These are phyloP conservation scores for Fusarium stilboides DNA, from an alignment of 2,329 filamentous ascomycete species.

Conservation along the genomic window DNA sequence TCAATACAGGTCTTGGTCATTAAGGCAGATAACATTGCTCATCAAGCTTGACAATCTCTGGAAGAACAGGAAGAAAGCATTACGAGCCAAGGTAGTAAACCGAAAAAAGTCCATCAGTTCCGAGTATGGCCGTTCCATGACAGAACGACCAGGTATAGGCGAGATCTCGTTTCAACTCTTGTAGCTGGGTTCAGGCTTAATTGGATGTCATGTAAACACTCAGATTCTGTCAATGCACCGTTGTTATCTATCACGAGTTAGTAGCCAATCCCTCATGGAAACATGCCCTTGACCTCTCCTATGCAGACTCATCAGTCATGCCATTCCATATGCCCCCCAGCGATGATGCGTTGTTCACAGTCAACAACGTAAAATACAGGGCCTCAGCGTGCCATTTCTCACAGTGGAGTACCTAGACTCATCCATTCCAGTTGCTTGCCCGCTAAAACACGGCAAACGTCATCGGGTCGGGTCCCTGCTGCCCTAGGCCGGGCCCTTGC, in stretches of 20 bases:
- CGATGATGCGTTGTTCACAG: slow-evolving; percentile 47
- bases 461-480: slow-evolving; percentile 13
- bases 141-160: slow-evolving; percentile 1
- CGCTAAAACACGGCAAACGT: slow-evolving; percentile 23
- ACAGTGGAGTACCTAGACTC: slow-evolving; percentile 27
- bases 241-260: slow-evolving; percentile 20
- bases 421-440: slow-evolving; percentile 32
- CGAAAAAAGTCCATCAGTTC: not conserved
- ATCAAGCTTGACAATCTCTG: not conserved
- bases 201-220: slow-evolving; percentile 13
- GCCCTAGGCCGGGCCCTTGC: slow-evolving; percentile 11
- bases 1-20: not conserved
- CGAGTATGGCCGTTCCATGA: not conserved
- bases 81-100: not conserved
- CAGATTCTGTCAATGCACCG: not conserved
- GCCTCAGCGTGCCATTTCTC: slow-evolving; percentile 37
- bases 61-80: not conserved
- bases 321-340: slow-evolving; percentile 46
- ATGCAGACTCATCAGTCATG: slow-evolving; percentile 17
- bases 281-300: not conserved
- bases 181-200: not conserved
- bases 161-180: slow-evolving; percentile 10
- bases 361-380: slow-evolving; percentile 13
- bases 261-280: slow-evolving; percentile 1
- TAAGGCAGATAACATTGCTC: not conserved